Evolutionary conservation across 2,329 filamentous ascomycete species (phyloP).

Genomic region (Verticillium klebahnii): DNA sequence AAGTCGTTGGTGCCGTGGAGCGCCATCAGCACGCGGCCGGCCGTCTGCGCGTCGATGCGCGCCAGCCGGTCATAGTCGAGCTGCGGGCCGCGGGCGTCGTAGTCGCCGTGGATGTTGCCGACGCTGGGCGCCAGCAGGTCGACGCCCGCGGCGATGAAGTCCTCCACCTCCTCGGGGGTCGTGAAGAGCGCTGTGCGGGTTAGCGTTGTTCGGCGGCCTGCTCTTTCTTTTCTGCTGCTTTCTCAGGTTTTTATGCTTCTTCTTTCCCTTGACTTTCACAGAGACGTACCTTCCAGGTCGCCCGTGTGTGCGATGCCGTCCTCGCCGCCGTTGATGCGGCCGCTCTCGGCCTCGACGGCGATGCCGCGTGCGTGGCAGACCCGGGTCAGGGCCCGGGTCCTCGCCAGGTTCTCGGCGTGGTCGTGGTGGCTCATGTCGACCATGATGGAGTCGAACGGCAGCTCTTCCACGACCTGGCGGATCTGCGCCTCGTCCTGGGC

Average conservation of each 20-base stretch:
- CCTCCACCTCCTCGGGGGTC: conserved; percentile 62
- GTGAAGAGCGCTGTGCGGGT: conserved; percentile 39
- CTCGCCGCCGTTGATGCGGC: conserved; percentile 59
- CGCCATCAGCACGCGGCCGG: conserved; percentile 39
- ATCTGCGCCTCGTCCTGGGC: conserved; percentile 57
- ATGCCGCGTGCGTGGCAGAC: conserved; percentile 62
- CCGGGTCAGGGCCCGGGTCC: conserved; percentile 55
- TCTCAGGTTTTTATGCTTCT: too few relatives aligned
- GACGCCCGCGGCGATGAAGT: conserved; percentile 68
- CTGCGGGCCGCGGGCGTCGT: conserved; percentile 59
- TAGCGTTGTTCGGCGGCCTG: not conserved
- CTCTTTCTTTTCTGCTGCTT: too few relatives aligned
- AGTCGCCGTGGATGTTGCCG: conserved; percentile 72
- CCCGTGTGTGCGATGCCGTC: conserved; percentile 61
- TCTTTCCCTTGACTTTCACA: not conserved
- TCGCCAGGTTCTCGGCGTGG: conserved; percentile 62
- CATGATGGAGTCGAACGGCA: conserved; percentile 69
- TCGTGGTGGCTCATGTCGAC: conserved; percentile 73
- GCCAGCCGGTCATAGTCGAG: conserved; percentile 51
- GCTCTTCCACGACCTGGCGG: conserved; percentile 43
- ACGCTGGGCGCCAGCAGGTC: conserved; percentile 72
- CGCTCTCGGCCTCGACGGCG: conserved; percentile 65
- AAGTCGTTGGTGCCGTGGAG: conserved; percentile 46
- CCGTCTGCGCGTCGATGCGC: conserved; percentile 35
- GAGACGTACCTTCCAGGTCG: conserved; percentile 34